Evolutionary conservation across 129 eudicot genomes (phyloP).

Genomic region (Lactuca saligna): DNA sequence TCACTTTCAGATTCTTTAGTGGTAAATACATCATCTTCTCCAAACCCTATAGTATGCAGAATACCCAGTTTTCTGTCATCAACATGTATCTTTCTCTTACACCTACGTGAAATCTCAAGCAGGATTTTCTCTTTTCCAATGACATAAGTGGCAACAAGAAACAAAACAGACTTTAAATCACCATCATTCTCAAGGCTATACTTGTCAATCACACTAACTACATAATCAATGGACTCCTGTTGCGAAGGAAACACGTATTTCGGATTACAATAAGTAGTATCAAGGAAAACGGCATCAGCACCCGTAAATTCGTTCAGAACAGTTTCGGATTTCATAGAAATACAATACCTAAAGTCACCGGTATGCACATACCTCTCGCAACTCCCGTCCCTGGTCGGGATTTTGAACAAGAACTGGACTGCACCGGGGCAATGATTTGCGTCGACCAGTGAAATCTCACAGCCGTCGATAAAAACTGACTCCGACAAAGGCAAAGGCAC

Average conservation of each 20-base stretch:
- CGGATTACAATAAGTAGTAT: conserved; percentile 91
- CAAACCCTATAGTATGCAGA: conserved; percentile 57
- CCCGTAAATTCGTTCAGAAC: conserved; percentile 57
- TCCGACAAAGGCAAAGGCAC: conserved; percentile 44
- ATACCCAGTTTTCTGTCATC: conserved; percentile 60
- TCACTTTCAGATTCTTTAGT: conserved; percentile 58
- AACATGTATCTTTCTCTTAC: conserved; percentile 66
- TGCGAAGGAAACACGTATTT: conserved; percentile 80
- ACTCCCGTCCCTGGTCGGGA: conserved; percentile 34
- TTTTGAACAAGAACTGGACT: conserved; percentile 70
- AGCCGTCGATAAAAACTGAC: conserved; percentile 53
- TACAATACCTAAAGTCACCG: conserved; percentile 80
- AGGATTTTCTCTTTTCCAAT: conserved; percentile 91
- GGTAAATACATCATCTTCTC: conserved; percentile 56
- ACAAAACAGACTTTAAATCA: conserved; percentile 55
- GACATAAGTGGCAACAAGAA: conserved; percentile 91
- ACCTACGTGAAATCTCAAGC: conserved; percentile 76
- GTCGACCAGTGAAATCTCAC: conserved; percentile 58
- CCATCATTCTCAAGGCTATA: conserved; percentile 43
- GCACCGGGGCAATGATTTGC: conserved; percentile 99
- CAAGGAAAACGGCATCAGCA: conserved; percentile 76
- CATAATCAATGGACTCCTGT: conserved; percentile 78
- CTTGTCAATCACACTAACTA: conserved; percentile 63
- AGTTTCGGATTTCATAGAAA: conserved; percentile 46
- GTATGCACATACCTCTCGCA: conserved; percentile 82